phyloP scores from a whole-genome alignment of 2,329 filamentous ascomycete genomes.

The Xylariaceae sp. region DNA sequence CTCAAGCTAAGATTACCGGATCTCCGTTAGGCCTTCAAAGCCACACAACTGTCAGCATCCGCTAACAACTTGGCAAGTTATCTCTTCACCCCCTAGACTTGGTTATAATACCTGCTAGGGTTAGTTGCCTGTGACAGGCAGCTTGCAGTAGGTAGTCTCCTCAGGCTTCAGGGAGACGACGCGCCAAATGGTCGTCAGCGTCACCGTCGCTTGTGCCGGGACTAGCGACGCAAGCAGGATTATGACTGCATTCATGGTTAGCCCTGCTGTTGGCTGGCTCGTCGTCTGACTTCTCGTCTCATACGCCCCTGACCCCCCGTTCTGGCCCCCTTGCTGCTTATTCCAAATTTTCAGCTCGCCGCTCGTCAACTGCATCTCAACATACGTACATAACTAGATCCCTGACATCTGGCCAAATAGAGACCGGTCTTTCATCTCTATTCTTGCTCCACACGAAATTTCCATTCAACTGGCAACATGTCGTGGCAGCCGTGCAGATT shows the following conservation, averaged over 20 bases:
- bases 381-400: not conserved
- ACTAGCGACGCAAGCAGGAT: conserved; percentile 6
- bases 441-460: not conserved
- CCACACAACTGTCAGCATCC: not conserved
- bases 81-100: too few species aligned
- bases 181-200: conserved; percentile 12
- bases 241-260: conserved; percentile 11
- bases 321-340: conserved; percentile 9
- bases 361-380: too few species aligned
- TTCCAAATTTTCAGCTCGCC: conserved; percentile 23
- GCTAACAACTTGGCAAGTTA: conserved; percentile 8
- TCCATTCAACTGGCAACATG: conserved; percentile 2
- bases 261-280: not conserved
- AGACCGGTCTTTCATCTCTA: not conserved
- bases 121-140: conserved; percentile 1
- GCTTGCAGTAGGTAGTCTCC: too few species aligned
- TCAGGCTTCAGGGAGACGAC: conserved; percentile 6
- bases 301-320: not conserved
- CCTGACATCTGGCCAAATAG: not conserved
- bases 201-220: conserved; percentile 5
- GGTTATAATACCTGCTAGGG: not conserved
- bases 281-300: not conserved
- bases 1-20: conserved; percentile 2
- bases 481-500: conserved; percentile 3
- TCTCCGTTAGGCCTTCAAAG: conserved; percentile 3